Evolutionary conservation across 192 early-diverging fungal species (phyloP), one percentile per base, ranked within the genome.

Genomic region (Coemansia sp.): DNA sequence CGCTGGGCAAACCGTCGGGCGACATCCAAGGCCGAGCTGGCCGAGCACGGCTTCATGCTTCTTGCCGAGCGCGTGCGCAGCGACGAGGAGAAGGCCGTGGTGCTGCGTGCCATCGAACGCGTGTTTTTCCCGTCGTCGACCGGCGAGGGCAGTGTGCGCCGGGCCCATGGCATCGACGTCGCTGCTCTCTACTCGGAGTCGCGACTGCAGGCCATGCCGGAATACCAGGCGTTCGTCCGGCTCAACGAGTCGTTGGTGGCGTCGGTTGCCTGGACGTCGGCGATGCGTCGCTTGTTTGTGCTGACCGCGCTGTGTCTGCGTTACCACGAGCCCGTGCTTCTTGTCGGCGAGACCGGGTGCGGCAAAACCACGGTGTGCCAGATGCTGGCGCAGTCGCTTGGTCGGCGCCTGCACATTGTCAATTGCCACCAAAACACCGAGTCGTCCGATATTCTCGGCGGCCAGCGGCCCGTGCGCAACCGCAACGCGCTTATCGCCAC

Each of bases 341-440:
- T 99, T 6, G 93, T 99, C 6, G 97, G 97, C 51, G 97, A 97
- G 67, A 98, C 97, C 19, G 97, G 97, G n/a, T 91, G 91, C 69
- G 97, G 95, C 53, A 99, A 98, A 71, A 99, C 97, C 9, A 98
- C 95, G 20, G 93, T 98, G 3, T 95, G 93, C 74, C 93, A 99
- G 74, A 88, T 99, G 77, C 69, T 99, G 10, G 87, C 93, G 0
- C 75, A 85, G 16, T 74, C 92, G 11, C 81, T 82, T 23, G 54
- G 69, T 6, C 79, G 82, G 29, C 82, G 85, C 19, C 75, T 99
- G 36, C 86, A 88, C 58, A 90, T 95, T 51, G 92, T 99, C 55
- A 99, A 98, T 72, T 95, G 94, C 68, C 97, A 99, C 69, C 95
- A 97, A 67, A 89, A 94, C 72, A 91, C 92, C 9, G 97, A 99